Evolutionary conservation across 2,329 filamentous ascomycete genomes (phyloP), one percentile per base, ranked within the genome.

Genomic region (Tympanopsis confertula): DNA sequence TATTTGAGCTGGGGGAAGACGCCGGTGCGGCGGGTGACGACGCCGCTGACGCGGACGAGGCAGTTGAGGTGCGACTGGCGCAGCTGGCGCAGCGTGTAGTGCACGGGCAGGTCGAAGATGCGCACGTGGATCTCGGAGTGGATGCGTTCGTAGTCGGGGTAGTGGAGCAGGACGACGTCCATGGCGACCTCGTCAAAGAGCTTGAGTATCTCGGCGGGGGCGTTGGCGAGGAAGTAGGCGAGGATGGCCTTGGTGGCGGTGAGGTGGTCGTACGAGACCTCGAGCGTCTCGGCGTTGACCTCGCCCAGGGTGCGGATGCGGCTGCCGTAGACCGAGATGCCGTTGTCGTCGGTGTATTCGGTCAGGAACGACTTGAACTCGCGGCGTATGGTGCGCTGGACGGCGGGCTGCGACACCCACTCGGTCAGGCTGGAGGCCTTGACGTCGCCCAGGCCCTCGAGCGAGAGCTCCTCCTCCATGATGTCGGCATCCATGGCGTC

Each of bases 1-100:
- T 81, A 79, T 53, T 82, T 82, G 39, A 82, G 57, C 50, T 82
- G 78, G 3, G 78, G 78, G 51, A 82, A 82, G 29, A 82, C 78
- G 36, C 78, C 78, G 15, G 71, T 81, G 41, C 78, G 68, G 41
- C 78, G 67, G 20, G 78, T 82, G 35, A 82, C 78, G 4, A 82
- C 78, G 44, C 78, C 78, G 40, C 69, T 73, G 36, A 82, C 77
- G 39, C 77, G 72, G 15, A 82, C 71, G 18, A 82, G 59, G 46
- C 74, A 79, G 56, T 82, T 82, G 29, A 82, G 62, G 49, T 82
- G 78, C 19, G 67, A 73, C 54, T 82, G 78, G 37, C 78, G 74
- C 15, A 82, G 63, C 49, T 82, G 75, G 35, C 78, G 74, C 36
- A 82, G 63, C 3, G 77, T 82, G 54, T 80, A 80, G 37, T 71